Evolutionary conservation across 169 alveolate species (phyloP).

Genomic region (Perkinsus marinus): DNA sequence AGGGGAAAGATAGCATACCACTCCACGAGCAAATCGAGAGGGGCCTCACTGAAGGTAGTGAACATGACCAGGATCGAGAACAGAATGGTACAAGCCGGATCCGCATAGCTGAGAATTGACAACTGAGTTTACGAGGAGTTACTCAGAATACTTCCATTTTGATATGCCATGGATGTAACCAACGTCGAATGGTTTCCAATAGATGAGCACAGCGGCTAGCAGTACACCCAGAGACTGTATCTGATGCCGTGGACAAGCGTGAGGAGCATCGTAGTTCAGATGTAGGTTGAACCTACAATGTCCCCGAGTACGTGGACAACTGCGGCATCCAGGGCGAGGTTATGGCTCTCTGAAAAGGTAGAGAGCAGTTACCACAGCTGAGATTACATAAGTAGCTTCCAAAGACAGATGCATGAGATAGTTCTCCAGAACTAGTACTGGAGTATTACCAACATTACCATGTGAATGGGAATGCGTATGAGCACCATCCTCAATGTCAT

Average conservation of each 20-base stretch:
- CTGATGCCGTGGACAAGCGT: not conserved
- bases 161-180: not conserved
- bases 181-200: conserved; percentile 21
- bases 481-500: not conserved
- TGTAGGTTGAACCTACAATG: not conserved
- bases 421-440: too few relatives aligned
- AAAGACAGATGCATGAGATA: not conserved
- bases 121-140: not conserved
- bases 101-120: conserved; percentile 42
- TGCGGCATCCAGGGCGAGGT: conserved; percentile 60
- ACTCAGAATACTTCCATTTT: conserved; percentile 7
- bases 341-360: not conserved
- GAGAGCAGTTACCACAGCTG: too few relatives aligned
- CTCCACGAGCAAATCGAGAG: not conserved
- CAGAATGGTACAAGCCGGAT: conserved; percentile 73
- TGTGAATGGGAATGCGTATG: conserved; percentile 1
- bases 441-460: not conserved
- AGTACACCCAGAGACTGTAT: conserved; percentile 65
- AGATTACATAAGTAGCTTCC: too few relatives aligned
- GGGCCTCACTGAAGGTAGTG: conserved; percentile 49
- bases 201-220: conserved; percentile 61
- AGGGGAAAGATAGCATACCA: not conserved
- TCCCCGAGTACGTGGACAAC: conserved; percentile 70
- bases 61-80: conserved; percentile 63
- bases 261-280: not conserved